Evolutionary conservation across 2,329 filamentous ascomycete genomes (phyloP).

Genomic region (Talaromyces rugulosus): DNA sequence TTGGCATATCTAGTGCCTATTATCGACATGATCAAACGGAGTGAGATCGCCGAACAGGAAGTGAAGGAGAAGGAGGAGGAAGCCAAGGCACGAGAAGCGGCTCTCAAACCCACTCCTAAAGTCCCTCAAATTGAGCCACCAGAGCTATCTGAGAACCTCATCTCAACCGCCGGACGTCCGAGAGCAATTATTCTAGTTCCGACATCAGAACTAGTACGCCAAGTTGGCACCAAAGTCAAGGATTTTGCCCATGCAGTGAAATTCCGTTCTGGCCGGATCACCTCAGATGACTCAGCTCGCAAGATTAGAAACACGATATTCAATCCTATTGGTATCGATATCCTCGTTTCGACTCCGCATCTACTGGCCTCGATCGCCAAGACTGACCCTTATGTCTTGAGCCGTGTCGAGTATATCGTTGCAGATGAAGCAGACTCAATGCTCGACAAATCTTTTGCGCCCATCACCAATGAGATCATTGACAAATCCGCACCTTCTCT

Average conservation of each 20-base stretch:
- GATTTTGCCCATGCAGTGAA: slow-evolving; percentile 78
- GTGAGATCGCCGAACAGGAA: slow-evolving; percentile 61
- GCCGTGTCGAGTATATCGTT: slow-evolving; percentile 82
- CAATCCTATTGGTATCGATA: slow-evolving; percentile 72
- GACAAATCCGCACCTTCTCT: slow-evolving; percentile 77
- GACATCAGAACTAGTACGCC: slow-evolving; percentile 83
- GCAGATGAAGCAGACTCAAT: slow-evolving; percentile 96
- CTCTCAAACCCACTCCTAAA: slow-evolving; percentile 48
- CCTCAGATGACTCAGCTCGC: slow-evolving; percentile 68
- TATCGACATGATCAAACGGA: slow-evolving; percentile 78
- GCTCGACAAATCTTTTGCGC: slow-evolving; percentile 86
- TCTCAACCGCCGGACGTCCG: slow-evolving; percentile 70
- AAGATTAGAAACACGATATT: slow-evolving; percentile 85
- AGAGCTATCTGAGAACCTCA: slow-evolving; percentile 55
- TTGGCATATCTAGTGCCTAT: slow-evolving; percentile 84
- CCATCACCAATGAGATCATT: slow-evolving; percentile 76
- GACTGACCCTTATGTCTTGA: slow-evolving; percentile 84
- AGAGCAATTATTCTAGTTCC: slow-evolving; percentile 83
- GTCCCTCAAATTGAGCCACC: slow-evolving; percentile 59
- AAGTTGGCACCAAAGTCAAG: slow-evolving; percentile 79
- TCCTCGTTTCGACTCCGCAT: slow-evolving; percentile 84
- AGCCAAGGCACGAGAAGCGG: slow-evolving; percentile 54
- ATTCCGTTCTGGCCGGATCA: slow-evolving; percentile 78
- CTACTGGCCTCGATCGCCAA: slow-evolving; percentile 83
- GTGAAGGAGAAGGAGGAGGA: slow-evolving; percentile 53